Percentiles rank a stretch among this genome's conserved stretches.
phyloP scores from a whole-genome alignment of 306 rosid genomes.

The Arachis hypogaea region DNA sequence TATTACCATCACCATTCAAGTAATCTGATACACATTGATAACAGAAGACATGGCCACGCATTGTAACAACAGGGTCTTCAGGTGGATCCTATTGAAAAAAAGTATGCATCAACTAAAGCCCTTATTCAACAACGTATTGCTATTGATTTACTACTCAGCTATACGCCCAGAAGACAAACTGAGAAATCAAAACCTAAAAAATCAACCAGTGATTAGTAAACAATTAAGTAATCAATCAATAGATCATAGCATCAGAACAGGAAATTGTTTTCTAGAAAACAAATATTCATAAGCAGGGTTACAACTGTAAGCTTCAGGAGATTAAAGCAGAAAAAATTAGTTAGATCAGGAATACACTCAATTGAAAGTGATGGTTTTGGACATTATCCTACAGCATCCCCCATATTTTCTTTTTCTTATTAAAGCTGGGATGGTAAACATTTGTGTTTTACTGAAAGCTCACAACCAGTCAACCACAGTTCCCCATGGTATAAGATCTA shows the following conservation, averaged over 20 bases:
- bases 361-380: conserved; percentile 27
- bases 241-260: not conserved
- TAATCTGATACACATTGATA: conserved; percentile 83
- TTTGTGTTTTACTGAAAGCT: conserved; percentile 10
- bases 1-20: conserved; percentile 78
- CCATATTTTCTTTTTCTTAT: not conserved
- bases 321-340: not conserved
- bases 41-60: conserved; percentile 97
- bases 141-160: conserved; percentile 17
- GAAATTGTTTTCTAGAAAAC: not conserved
- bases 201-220: not conserved
- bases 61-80: conserved; percentile 79
- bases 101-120: conserved; percentile 40
- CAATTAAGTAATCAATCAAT: not conserved
- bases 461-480: not conserved
- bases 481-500: conserved; percentile 13
- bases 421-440: not conserved
- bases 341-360: conserved; percentile 17
- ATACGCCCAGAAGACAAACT: conserved; percentile 12
- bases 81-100: conserved; percentile 85
- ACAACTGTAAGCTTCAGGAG: not conserved
- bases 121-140: conserved; percentile 9
- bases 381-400: conserved; percentile 12
- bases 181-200: conserved; percentile 27
- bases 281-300: not conserved